Evolutionary conservation across 305 asterid species (phyloP).

Genomic region (Solanum aculeatissimum): DNA sequence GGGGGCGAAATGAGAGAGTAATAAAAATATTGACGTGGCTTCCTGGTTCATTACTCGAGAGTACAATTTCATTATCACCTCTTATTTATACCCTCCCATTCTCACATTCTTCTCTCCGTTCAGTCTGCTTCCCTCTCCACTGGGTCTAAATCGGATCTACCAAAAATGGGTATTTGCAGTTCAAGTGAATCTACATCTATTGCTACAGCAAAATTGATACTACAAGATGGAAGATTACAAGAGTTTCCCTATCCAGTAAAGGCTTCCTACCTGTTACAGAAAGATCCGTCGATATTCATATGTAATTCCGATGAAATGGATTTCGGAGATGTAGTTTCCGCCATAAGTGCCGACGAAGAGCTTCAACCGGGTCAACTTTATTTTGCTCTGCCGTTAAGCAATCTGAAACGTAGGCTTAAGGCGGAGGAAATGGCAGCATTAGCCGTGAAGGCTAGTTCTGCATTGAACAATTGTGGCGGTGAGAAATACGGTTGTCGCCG

Average conservation of each 20-base stretch:
- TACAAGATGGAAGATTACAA: slow-evolving; percentile 46
- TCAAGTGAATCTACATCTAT: slow-evolving; percentile 44
- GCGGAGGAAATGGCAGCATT: slow-evolving; percentile 75
- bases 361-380: slow-evolving; percentile 56
- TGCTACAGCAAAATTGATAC: slow-evolving; percentile 45
- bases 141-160: background rate
- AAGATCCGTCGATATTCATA: slow-evolving; percentile 38
- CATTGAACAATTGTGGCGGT: slow-evolving; percentile 25
- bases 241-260: slow-evolving; percentile 51
- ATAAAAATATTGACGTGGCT: slow-evolving; percentile 24
- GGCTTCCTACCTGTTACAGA: slow-evolving; percentile 44
- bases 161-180: slow-evolving; percentile 28
- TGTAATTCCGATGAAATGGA: slow-evolving; percentile 75
- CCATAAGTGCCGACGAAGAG: slow-evolving; percentile 45
- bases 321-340: slow-evolving; percentile 44
- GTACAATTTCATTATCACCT: background rate
- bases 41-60: slow-evolving; percentile 29
- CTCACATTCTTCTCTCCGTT: background rate
- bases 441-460: slow-evolving; percentile 68
- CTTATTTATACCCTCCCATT: slow-evolving; percentile 8
- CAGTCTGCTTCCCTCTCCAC: background rate
- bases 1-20: too few relatives aligned
- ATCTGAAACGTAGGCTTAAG: slow-evolving; percentile 31
- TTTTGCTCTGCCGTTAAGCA: slow-evolving; percentile 50
- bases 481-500: slow-evolving; percentile 28